Conservation (phyloP, 768 basidiomycete species). For the Podaxis rugospora region DNA sequence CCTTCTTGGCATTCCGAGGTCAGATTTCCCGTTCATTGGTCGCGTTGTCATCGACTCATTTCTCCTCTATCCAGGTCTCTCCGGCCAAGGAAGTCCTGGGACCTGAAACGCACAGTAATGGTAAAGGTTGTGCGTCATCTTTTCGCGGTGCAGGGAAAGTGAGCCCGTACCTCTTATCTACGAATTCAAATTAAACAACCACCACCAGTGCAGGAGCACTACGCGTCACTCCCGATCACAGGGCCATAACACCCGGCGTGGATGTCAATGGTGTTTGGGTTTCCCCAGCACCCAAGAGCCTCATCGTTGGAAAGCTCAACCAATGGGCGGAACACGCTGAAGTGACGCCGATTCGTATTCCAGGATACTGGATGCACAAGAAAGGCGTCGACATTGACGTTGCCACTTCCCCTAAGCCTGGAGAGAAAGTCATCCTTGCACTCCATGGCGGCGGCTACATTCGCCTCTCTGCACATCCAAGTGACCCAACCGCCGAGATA, state of each 20-base stretch:
- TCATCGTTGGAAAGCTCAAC: conserved; percentile 40
- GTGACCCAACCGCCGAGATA: conserved; percentile 40
- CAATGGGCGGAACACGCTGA: conserved; percentile 33
- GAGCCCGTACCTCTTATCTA: conserved; percentile 7
- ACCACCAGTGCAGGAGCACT: conserved; percentile 31
- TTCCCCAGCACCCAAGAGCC: conserved; percentile 30
- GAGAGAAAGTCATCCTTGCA: conserved; percentile 54
- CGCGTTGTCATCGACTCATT: background rate
- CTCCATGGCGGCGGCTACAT: conserved; percentile 65
- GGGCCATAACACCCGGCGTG: conserved; percentile 34
- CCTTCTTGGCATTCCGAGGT: conserved; percentile 34
- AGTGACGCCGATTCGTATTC: conserved; percentile 39
- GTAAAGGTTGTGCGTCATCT: conserved; percentile 31
- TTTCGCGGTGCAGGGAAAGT: conserved; percentile 23
- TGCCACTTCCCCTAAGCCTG: conserved; percentile 35
- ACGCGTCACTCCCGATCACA: conserved; percentile 28
- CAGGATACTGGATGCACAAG: conserved; percentile 56
- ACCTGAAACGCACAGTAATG: conserved; percentile 32
- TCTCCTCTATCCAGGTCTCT: conserved; percentile 23
- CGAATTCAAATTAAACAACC: background rate
- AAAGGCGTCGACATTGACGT: conserved; percentile 28
- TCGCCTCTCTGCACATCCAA: conserved; percentile 53
- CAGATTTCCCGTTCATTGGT: background rate
- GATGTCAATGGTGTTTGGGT: conserved; percentile 50
- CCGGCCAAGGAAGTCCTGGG: conserved; percentile 46